Evolutionary conservation across 1,139 yeast genomes (phyloP).

Genomic region (Suhomyces anneliseae): DNA sequence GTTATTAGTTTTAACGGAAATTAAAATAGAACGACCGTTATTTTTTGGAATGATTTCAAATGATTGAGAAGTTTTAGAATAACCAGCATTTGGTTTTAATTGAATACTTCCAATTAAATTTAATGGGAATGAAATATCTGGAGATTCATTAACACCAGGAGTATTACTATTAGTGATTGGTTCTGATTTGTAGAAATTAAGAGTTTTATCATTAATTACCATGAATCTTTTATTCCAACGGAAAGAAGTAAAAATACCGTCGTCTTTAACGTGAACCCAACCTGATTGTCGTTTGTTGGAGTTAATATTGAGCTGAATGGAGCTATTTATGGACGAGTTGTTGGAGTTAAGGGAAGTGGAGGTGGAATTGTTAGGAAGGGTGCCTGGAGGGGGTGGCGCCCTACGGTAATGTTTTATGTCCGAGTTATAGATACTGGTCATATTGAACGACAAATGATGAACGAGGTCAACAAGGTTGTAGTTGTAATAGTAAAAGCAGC

Average conservation of each 20-base stretch:
- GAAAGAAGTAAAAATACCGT: constrained; percentile 75
- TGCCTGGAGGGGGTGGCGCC: constrained; percentile 36
- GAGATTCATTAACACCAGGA: constrained; percentile 20
- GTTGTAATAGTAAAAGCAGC: not conserved
- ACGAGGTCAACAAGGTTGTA: not conserved
- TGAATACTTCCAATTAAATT: constrained; percentile 41
- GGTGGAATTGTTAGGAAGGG: constrained; percentile 23
- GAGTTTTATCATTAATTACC: constrained; percentile 70
- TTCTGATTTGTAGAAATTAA: constrained; percentile 76
- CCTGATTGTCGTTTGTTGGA: constrained; percentile 52
- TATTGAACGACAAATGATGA: constrained; percentile 9
- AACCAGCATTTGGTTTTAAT: constrained; percentile 42
- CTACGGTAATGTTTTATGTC: constrained; percentile 46
- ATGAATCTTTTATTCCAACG: constrained; percentile 90
- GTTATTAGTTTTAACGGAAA: constrained; percentile 74
- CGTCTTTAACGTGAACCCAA: constrained; percentile 92
- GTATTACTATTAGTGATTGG: constrained; percentile 21
- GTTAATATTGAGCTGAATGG: constrained; percentile 23
- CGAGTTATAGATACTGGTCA: constrained; percentile 52
- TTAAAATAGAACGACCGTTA: constrained; percentile 62
- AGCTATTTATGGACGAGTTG: constrained; percentile 1
- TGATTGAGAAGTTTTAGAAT: constrained; percentile 57
- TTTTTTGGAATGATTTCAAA: constrained; percentile 74
- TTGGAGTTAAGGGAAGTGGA: constrained; percentile 4
- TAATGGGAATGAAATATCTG: constrained; percentile 45